These are phyloP conservation scores for Antrodiella citrinella DNA, from an alignment of 768 basidiomycete genomes.

Conservation along the genomic window DNA sequence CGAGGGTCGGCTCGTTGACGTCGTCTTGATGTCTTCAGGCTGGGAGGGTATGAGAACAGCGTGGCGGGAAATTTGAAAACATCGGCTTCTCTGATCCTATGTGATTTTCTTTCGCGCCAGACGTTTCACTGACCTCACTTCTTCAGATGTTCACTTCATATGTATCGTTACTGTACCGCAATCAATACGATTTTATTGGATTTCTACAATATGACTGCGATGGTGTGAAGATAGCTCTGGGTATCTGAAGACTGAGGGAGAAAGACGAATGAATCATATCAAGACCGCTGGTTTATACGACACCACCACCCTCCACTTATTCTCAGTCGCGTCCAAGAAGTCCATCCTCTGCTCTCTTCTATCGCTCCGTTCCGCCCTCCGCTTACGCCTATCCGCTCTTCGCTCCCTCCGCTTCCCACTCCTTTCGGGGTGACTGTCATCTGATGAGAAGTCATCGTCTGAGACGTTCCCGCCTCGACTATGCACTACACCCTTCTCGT, in stretches of 20 bases:
- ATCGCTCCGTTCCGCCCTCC: neutral
- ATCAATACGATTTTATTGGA: slow-evolving; percentile 1
- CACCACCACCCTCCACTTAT: slow-evolving; percentile 14
- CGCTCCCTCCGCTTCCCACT: neutral
- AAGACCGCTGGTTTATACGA: slow-evolving; percentile 2
- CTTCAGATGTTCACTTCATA: neutral
- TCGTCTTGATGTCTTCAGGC: slow-evolving; percentile 44
- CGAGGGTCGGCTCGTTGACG: slow-evolving; percentile 27
- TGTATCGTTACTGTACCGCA: neutral
- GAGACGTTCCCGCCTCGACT: neutral
- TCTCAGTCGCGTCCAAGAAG: neutral
- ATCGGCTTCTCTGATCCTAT: slow-evolving; percentile 53
- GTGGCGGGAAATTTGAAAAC: slow-evolving; percentile 45
- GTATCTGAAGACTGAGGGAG: neutral
- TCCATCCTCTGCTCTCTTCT: neutral
- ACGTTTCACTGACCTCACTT: neutral
- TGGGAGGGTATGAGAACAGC: slow-evolving; percentile 26
- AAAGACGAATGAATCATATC: neutral
- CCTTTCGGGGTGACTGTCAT: slow-evolving; percentile 2
- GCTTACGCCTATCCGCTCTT: neutral
- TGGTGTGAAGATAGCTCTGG: neutral
- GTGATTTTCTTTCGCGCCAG: neutral
- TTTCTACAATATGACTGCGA: neutral
- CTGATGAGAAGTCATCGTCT: slow-evolving; percentile 1
- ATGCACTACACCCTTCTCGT: neutral